Percentiles rank a stretch among this genome's conserved stretches.
Conservation (phyloP, 2,329 filamentous ascomycete species). For the Cladosporium colombiae region DNA sequence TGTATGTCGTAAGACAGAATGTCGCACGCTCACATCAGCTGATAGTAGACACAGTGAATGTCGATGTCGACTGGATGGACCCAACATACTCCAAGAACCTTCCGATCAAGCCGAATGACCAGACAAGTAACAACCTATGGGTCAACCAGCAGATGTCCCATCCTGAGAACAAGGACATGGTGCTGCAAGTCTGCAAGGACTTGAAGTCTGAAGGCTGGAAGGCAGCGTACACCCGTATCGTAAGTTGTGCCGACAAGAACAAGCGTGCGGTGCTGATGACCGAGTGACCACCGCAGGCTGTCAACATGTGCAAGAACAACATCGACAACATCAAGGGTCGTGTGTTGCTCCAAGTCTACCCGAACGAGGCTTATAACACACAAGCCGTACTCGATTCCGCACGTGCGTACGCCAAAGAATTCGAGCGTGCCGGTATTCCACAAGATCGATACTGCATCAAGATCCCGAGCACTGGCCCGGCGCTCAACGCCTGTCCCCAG, state of each 20-base stretch:
- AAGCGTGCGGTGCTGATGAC: not conserved
- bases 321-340: slow-evolving; percentile 28
- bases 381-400: slow-evolving; percentile 26
- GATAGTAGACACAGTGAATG: slow-evolving; percentile 18
- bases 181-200: slow-evolving; percentile 27
- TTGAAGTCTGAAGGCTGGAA: slow-evolving; percentile 27
- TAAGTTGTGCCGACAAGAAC: slow-evolving; percentile 3
- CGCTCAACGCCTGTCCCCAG: slow-evolving; percentile 58
- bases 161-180: slow-evolving; percentile 26
- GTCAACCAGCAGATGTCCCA: slow-evolving; percentile 28
- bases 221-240: slow-evolving; percentile 26
- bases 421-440: slow-evolving; percentile 34
- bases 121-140: slow-evolving; percentile 27
- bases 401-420: slow-evolving; percentile 25
- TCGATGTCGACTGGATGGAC: slow-evolving; percentile 29
- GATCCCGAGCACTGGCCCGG: slow-evolving; percentile 64
- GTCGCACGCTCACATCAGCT: not conserved
- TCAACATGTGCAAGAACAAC: slow-evolving; percentile 27
- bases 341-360: slow-evolving; percentile 27
- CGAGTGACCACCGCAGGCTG: slow-evolving; percentile 20
- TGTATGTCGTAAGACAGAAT: not conserved
- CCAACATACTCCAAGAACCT: slow-evolving; percentile 26
- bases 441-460: slow-evolving; percentile 59
- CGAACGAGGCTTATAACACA: slow-evolving; percentile 25
- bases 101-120: slow-evolving; percentile 25